Base-by-base conservation (phyloP, 192 early-diverging fungal genomes). In the Mortierella claussenii region DNA sequence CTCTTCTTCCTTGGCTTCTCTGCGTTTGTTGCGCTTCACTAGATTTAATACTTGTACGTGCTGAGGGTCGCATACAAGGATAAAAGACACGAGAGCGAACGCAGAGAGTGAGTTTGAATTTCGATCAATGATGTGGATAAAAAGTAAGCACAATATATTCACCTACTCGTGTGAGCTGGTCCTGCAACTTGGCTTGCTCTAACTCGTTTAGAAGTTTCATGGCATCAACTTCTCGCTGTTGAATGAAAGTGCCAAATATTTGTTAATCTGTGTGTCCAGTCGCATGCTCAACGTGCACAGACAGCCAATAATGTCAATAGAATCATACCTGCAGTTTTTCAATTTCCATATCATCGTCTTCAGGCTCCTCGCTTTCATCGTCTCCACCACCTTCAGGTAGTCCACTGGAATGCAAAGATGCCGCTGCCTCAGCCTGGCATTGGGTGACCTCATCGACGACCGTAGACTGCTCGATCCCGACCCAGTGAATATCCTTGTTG, bases 401-500 rank as follows among this genome's bases (percentile, higher is more conserved):
- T 1, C 40, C 13, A 33, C 33, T 52, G 5, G 20, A 28, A 11
- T 31, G 31, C 1, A 60, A 2, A 10, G 30, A 26, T 24, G 24
- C 11, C 15, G 44, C 47, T 13, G 55, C 62, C 1, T 34, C 24
- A 23, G 34, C 30, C 33, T 30, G 49, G 6, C 54, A n/a, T 23
- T 34, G 42, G 1, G 73, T 34, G 20, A 66, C 56, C 0, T 66
- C 71, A 18, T 49, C 36, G n/a, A 70, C 36, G 30, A 65, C 61
- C 18, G 34, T 59, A 36, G 82, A 64, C 18, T 80, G 74, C 12
- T 87, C 82, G 30, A 89, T 79, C 1, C 90, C 87, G 10, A 86
- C 74, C 88, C 90, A 91, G 34, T 69, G 76, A 43, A 91, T 89
- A 32, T 87, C 88, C 69, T 88, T 88, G 49, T 83, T 81, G 44